Conservation (phyloP, 768 basidiomycete genomes). For the Suillus brevipes region DNA sequence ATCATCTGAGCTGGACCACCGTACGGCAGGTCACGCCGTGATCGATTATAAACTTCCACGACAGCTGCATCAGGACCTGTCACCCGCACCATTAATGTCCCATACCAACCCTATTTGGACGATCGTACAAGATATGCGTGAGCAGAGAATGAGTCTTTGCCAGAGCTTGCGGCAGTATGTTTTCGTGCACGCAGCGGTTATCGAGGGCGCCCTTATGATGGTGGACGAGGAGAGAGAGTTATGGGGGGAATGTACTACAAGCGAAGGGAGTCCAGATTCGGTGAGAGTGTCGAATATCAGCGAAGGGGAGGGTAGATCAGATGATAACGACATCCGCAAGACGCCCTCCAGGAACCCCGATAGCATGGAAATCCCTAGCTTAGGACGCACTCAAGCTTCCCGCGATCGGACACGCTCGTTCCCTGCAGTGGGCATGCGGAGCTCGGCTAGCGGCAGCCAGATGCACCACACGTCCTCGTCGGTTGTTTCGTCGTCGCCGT, state of each 20-base stretch:
- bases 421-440: constrained; percentile 9
- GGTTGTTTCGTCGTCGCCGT: constrained; percentile 29
- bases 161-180: constrained; percentile 94
- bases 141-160: constrained; percentile 95
- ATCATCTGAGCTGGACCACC: constrained; percentile 14
- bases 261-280: constrained; percentile 21
- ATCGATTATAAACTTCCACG: constrained; percentile 67
- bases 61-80: constrained; percentile 49
- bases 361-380: constrained; percentile 4
- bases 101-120: constrained; percentile 78
- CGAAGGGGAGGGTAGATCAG: constrained; percentile 21
- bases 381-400: constrained; percentile 3
- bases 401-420: constrained; percentile 13
- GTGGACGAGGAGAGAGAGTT: constrained; percentile 67
- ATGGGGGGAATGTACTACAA: constrained; percentile 26
- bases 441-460: constrained; percentile 12
- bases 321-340: constrained; percentile 16
- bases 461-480: constrained; percentile 15
- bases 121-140: constrained; percentile 89
- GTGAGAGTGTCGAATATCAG: constrained; percentile 9
- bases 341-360: constrained; percentile 7
- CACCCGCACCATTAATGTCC: constrained; percentile 60
- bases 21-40: constrained; percentile 16
- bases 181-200: constrained; percentile 84
- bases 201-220: constrained; percentile 77